Base-by-base conservation (phyloP, 306 rosid genomes). In the Gastrolobium bilobum region DNA sequence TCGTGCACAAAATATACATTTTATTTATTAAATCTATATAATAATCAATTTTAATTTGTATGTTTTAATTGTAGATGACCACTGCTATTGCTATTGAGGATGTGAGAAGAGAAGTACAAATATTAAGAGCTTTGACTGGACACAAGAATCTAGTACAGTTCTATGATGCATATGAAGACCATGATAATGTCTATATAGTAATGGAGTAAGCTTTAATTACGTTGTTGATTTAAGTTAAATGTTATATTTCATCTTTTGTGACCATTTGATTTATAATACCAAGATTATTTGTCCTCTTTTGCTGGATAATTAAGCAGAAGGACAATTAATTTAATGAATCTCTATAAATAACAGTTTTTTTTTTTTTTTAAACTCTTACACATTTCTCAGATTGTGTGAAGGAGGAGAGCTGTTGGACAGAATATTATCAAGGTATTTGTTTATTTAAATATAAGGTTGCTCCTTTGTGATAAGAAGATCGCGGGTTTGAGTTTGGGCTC, bases 351-450 rank as follows among this genome's bases (percentile, higher is more conserved):
- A 61, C 65, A 48, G 38, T 44, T 70, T 53, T 65, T 40, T 30
- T 38, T 44, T 70, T 53, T 65, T 40, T 30, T 38, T 35, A 6
- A 75, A 14, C 63, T 79, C 34, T 75, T 37, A 2, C 80, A 26
- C 76, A 44, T 70, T 40, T 75, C 70, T 57, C 86, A 92, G 97
- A 82, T 86, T 92, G 58, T 92, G 97, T 4, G 92, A 90, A 83
- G 97, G 97, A 70, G 97, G 97, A 72, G 97, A 92, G 84, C 90
- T 92, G 74, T 89, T 92, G 71, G 97, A 92, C 80, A 90, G 88
- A 89, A 90, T 92, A 81, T 87, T 92, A 48, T 86, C 92, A 39
- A 92, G 95, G 97, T 92, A 79, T 43, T 38, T 48, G 43, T 68
- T 68, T 30, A 2, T 50, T 9, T 59, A 20, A 20, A 20, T 20